Conservation (phyloP, 2,329 filamentous ascomycete genomes). For the Diaporthe eres region DNA sequence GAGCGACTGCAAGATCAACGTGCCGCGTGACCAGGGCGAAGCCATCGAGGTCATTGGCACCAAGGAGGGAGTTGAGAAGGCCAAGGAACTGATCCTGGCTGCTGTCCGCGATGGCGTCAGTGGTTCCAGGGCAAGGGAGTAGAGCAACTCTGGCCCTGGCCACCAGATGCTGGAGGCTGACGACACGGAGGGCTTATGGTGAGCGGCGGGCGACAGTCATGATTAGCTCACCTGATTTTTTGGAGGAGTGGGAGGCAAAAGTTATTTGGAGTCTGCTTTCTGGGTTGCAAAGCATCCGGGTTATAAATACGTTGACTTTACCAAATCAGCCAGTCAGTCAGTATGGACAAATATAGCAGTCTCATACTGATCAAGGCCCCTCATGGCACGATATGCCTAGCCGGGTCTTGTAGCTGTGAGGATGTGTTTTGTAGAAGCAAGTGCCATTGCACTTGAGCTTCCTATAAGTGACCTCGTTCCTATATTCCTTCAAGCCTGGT, state of each 20-base stretch:
- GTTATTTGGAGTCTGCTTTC: conserved; percentile 17
- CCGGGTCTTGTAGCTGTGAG: too few species aligned
- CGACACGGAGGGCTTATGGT: conserved; percentile 17
- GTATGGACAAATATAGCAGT: not conserved
- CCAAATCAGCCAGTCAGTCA: not conserved
- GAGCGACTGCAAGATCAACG: conserved; percentile 93
- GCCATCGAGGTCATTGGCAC: conserved; percentile 91
- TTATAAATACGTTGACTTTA: not conserved
- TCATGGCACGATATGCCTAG: not conserved
- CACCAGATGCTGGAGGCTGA: not conserved
- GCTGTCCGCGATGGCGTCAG: conserved; percentile 77
- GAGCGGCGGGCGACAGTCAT: not conserved
- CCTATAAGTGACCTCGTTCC: not conserved
- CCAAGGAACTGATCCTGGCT: conserved; percentile 89
- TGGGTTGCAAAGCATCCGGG: not conserved
- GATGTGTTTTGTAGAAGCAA: not conserved
- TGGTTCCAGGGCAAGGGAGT: conserved; percentile 47
- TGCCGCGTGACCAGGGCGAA: conserved; percentile 88
- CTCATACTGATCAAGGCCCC: not conserved
- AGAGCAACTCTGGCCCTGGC: conserved; percentile 30
- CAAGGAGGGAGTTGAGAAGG: conserved; percentile 85
- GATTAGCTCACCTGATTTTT: not conserved
- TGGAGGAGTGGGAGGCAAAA: conserved; percentile 7
- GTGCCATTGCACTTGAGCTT: not conserved
- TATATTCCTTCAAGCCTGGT: not conserved